Evolutionary conservation across 331 rosid species (phyloP).

Genomic region (Telfairia occidentalis): DNA sequence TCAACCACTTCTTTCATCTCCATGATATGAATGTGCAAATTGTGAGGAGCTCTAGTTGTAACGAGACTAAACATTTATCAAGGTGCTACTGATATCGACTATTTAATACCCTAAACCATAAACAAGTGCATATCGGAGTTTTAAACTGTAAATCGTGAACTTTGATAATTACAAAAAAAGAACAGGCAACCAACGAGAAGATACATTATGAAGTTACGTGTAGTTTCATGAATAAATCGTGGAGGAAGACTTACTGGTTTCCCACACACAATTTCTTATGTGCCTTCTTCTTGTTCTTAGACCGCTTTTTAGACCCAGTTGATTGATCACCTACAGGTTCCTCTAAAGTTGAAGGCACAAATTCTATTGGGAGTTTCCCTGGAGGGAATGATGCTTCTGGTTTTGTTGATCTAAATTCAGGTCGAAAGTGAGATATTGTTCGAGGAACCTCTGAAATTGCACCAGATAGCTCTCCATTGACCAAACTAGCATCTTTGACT

Average conservation of each 20-base stretch:
- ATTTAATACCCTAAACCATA: neutral
- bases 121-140: neutral
- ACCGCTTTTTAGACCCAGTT: conserved; percentile 26
- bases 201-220: neutral
- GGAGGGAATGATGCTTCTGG: conserved; percentile 12
- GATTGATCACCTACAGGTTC: conserved; percentile 10
- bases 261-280: conserved; percentile 23
- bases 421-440: conserved; percentile 14
- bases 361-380: conserved; percentile 13
- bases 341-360: conserved; percentile 18
- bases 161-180: neutral
- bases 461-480: neutral
- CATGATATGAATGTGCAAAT: neutral
- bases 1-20: neutral
- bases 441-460: conserved; percentile 2
- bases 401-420: conserved; percentile 14
- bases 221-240: neutral
- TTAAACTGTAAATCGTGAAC: neutral
- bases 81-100: neutral
- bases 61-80: neutral
- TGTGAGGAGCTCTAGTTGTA: conserved; percentile 8
- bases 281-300: conserved; percentile 35
- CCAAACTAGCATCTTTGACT: conserved; percentile 3
- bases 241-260: conserved; percentile 32
- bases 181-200: neutral